Conservation (phyloP, 192 early-diverging fungal species). For the Coemansia sp. region DNA sequence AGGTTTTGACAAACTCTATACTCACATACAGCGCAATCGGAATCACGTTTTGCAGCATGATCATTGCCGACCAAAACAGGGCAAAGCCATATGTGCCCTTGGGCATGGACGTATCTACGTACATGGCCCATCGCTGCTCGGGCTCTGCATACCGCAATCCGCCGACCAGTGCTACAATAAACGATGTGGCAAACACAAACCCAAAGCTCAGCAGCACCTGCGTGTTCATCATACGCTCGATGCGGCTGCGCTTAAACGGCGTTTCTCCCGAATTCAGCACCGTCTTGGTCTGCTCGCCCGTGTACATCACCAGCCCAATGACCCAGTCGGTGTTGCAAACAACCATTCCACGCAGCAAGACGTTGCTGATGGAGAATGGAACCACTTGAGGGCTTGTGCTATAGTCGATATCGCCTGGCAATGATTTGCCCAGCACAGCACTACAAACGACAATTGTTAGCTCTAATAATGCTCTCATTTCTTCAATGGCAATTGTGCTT, state of each 20-base stretch:
- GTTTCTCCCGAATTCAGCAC: slow-evolving; percentile 87
- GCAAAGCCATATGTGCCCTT: slow-evolving; percentile 43
- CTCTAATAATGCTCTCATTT: no score
- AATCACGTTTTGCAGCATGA: slow-evolving; percentile 95
- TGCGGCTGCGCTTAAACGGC: slow-evolving; percentile 83
- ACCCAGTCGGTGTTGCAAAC: slow-evolving; percentile 90
- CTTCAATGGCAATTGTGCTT: no score
- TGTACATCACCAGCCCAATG: slow-evolving; percentile 77
- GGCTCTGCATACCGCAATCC: slow-evolving; percentile 46
- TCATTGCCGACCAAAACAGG: slow-evolving; percentile 69
- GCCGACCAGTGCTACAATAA: slow-evolving; percentile 56
- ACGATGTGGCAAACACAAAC: slow-evolving; percentile 54
- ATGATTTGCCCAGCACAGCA: slow-evolving; percentile 30
- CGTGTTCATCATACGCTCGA: slow-evolving; percentile 83
- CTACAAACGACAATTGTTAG: not conserved
- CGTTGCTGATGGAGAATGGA: slow-evolving; percentile 76
- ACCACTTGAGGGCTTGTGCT: slow-evolving; percentile 20
- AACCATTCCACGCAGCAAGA: slow-evolving; percentile 85
- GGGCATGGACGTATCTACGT: slow-evolving; percentile 35
- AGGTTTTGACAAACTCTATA: slow-evolving; percentile 86
- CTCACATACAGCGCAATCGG: slow-evolving; percentile 95
- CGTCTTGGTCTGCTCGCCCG: slow-evolving; percentile 90
- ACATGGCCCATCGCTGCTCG: slow-evolving; percentile 26
- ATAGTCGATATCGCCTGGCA: slow-evolving; percentile 27
- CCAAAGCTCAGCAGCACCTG: slow-evolving; percentile 60